A percentile compares a stretch with the other conserved stretches of the same genome.
These are phyloP conservation scores for Sclerotiophoma versabilis DNA, from an alignment of 2,329 filamentous ascomycete genomes.

Conservation along the genomic window DNA sequence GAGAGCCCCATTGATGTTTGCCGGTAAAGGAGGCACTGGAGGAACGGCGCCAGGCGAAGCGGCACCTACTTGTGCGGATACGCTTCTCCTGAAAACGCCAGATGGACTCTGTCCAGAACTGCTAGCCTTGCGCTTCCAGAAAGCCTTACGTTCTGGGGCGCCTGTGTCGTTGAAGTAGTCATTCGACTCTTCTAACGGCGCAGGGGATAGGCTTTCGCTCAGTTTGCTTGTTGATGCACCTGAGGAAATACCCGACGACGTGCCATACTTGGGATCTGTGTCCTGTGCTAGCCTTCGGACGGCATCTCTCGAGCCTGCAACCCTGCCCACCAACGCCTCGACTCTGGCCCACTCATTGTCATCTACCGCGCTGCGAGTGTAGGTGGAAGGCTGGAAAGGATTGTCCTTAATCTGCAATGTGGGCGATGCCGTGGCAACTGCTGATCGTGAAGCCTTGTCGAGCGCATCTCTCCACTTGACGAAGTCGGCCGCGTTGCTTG, in stretches of 20 bases:
- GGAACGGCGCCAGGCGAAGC: constrained; percentile 51
- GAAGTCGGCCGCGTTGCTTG: constrained; percentile 84
- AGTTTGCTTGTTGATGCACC: constrained; percentile 42
- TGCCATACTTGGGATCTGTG: constrained; percentile 70
- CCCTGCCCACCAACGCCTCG: constrained; percentile 82
- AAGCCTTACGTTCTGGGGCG: constrained; percentile 69
- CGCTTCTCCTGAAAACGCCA: constrained; percentile 56
- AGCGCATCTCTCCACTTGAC: constrained; percentile 85
- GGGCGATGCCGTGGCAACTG: constrained; percentile 38
- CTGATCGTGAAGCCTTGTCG: constrained; percentile 75
- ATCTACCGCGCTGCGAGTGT: constrained; percentile 59
- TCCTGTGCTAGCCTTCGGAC: constrained; percentile 86
- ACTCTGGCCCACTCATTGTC: constrained; percentile 87
- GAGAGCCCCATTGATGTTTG: constrained; percentile 43
- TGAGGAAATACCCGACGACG: constrained; percentile 37
- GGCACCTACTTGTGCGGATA: constrained; percentile 62
- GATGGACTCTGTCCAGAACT: constrained; percentile 52
- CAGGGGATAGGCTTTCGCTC: constrained; percentile 45
- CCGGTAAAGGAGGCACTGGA: constrained; percentile 46
- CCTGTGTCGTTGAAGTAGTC: constrained; percentile 61
- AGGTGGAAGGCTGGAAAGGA: constrained; percentile 25
- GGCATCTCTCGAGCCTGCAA: constrained; percentile 88
- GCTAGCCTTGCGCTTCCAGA: constrained; percentile 91
- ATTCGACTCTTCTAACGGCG: constrained; percentile 57
- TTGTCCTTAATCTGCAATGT: constrained; percentile 39